Evolutionary conservation across 352 stramenopile species (phyloP).

Genomic region (Phytophthora citrophthora): DNA sequence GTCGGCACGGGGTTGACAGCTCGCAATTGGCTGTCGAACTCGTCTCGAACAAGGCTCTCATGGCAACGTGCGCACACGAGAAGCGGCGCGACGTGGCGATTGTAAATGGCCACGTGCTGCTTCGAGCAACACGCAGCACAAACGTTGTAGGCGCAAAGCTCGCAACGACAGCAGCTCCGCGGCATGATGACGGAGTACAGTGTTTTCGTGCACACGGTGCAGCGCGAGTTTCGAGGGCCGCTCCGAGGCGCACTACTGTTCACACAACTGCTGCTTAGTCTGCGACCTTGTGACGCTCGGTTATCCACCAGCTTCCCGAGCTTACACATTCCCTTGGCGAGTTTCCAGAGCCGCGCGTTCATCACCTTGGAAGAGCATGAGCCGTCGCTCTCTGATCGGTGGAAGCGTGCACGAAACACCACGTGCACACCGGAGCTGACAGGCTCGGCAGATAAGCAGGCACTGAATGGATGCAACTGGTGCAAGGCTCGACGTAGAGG

Average conservation of each 20-base stretch:
- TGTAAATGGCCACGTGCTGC: conserved; percentile 44
- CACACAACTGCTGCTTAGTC: conserved; percentile 3
- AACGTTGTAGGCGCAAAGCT: conserved; percentile 41
- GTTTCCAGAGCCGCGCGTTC: conserved; percentile 27
- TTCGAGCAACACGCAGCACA: conserved; percentile 34
- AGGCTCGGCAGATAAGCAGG: conserved; percentile 35
- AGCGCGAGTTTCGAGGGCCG: conserved; percentile 38
- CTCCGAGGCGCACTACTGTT: not conserved
- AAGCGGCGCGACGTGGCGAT: conserved; percentile 33
- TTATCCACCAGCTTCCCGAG: conserved; percentile 29
- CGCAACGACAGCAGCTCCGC: conserved; percentile 27
- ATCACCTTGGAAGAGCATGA: conserved; percentile 34
- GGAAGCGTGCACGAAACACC: conserved; percentile 29
- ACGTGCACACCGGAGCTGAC: conserved; percentile 28
- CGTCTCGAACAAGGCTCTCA: conserved; percentile 37
- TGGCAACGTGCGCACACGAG: conserved; percentile 35
- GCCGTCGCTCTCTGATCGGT: conserved; percentile 23
- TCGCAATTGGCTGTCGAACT: conserved; percentile 39
- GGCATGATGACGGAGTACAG: conserved; percentile 28
- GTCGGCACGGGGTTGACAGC: conserved; percentile 8
- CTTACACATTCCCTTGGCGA: conserved; percentile 33
- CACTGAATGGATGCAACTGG: conserved; percentile 32
- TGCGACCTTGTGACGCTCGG: not conserved
- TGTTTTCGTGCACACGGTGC: conserved; percentile 36
- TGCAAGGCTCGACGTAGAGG: conserved; percentile 19